These are phyloP conservation scores for Clavispora fructus DNA, from an alignment of 805 yeast species.

Conservation along the genomic window DNA sequence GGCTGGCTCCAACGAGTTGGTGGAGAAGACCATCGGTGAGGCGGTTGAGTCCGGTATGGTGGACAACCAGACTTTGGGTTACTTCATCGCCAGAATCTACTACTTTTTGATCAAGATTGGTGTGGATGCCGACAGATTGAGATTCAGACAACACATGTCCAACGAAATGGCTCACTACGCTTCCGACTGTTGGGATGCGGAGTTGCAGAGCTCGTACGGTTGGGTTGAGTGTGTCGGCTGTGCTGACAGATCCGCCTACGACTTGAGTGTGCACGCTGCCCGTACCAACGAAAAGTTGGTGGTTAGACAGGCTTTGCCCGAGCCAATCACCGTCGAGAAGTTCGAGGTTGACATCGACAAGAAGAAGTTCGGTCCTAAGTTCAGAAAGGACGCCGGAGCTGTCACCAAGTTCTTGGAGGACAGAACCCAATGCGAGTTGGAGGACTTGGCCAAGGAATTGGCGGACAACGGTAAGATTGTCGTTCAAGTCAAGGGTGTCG, in stretches of 20 bases:
- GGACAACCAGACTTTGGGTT: conserved; percentile 96
- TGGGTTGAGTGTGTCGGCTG: conserved; percentile 99
- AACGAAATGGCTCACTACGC: conserved; percentile 99
- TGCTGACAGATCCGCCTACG: conserved; percentile 98
- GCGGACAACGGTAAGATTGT: conserved; percentile 55
- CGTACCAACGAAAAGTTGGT: conserved; percentile 92
- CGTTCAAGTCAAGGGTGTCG: conserved; percentile 62
- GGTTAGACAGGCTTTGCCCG: conserved; percentile 84
- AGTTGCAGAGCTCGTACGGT: conserved; percentile 90
- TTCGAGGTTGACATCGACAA: conserved; percentile 84
- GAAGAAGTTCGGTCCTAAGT: conserved; percentile 96
- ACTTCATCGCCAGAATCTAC: conserved; percentile 91
- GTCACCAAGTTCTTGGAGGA: conserved; percentile 75
- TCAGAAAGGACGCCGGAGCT: conserved; percentile 93
- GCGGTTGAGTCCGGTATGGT: conserved; percentile 86
- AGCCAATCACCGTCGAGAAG: conserved; percentile 77
- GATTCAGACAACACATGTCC: conserved; percentile 98
- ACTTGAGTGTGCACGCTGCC: conserved; percentile 90
- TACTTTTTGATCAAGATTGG: conserved; percentile 83
- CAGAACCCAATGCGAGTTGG: conserved; percentile 82
- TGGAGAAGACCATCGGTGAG: conserved; percentile 72
- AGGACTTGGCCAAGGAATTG: conserved; percentile 68
- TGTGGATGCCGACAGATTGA: conserved; percentile 72
- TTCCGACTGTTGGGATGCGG: conserved; percentile 99
- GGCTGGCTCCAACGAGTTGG: conserved; percentile 69